Evolutionary conservation across 2,329 filamentous ascomycete genomes (phyloP).

Genomic region (Bipolaris oryzae): DNA sequence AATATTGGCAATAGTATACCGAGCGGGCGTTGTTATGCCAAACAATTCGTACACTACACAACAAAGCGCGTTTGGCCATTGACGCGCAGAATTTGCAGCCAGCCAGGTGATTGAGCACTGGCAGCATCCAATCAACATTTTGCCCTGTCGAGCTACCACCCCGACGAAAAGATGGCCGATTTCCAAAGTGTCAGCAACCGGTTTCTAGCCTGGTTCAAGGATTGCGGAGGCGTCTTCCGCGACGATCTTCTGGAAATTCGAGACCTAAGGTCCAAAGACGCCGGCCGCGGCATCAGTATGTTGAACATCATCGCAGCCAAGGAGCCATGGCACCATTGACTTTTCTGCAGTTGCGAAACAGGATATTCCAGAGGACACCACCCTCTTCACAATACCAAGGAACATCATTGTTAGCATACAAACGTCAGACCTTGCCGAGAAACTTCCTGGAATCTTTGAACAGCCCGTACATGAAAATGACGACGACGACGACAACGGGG

Average conservation of each 20-base stretch:
- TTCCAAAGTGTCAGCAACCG: conserved; percentile 23
- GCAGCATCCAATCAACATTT: not conserved
- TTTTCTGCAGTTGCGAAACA: conserved; percentile 18
- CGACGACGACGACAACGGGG: conserved; percentile 23
- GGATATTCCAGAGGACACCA: conserved; percentile 25
- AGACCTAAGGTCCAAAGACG: conserved; percentile 26
- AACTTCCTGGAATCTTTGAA: conserved; percentile 26
- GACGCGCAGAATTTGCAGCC: conserved; percentile 1
- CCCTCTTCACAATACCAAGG: conserved; percentile 29
- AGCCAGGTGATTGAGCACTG: too few relatives aligned
- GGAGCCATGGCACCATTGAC: not conserved
- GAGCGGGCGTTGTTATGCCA: too few relatives aligned
- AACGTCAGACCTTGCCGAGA: conserved; percentile 24
- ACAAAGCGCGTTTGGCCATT: not conserved
- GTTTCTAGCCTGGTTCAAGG: conserved; percentile 31
- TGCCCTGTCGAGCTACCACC: not conserved
- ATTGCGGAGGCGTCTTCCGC: conserved; percentile 25
- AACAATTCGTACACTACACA: not conserved
- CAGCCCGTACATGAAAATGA: conserved; percentile 13
- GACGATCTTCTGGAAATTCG: conserved; percentile 30
- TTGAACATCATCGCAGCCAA: not conserved
- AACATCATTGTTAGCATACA: conserved; percentile 28
- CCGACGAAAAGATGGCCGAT: conserved; percentile 15
- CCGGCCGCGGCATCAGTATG: conserved; percentile 33
- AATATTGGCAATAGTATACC: too few relatives aligned